phyloP scores from a whole-genome alignment of 2,329 filamentous ascomycete species.

The Calonectria honghensis region DNA sequence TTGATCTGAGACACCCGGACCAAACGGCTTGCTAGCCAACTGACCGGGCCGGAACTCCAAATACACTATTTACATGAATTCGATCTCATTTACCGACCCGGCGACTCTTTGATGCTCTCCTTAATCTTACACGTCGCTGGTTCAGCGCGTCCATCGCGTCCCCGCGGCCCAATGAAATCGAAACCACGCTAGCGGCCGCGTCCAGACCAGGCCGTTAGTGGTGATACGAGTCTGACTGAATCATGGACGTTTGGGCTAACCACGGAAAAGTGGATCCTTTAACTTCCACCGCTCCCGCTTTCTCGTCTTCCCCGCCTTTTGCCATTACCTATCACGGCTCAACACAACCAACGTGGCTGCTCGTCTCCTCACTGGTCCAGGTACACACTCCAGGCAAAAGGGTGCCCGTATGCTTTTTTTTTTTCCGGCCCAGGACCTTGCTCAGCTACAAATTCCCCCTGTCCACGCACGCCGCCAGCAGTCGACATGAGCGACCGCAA shows the following conservation, averaged over 20 bases:
- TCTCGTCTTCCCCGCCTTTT: constrained; percentile 23
- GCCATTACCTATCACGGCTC: constrained; percentile 19
- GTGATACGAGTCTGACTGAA: constrained; percentile 23
- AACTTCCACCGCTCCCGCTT: constrained; percentile 23
- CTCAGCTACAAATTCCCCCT: background rate
- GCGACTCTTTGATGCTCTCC: background rate
- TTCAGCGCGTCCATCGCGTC: background rate
- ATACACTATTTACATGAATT: background rate
- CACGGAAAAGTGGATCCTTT: constrained; percentile 12
- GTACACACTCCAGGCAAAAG: background rate
- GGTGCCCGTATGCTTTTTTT: too few relatives aligned
- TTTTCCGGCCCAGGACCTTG: too few relatives aligned
- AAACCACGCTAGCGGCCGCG: constrained; percentile 15
- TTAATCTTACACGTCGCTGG: background rate
- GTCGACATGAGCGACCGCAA: background rate
- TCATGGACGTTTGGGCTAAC: constrained; percentile 25
- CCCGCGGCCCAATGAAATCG: background rate
- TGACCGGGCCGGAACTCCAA: background rate
- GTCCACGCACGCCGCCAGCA: too few relatives aligned
- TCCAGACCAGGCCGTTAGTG: constrained; percentile 2
- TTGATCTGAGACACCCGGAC: background rate
- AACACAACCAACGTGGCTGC: constrained; percentile 20
- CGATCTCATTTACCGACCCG: background rate
- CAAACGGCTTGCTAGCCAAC: background rate
- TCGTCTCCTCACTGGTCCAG: constrained; percentile 14